Evolutionary conservation across 257 asterid species (phyloP).

Genomic region (Salvia hispanica): DNA sequence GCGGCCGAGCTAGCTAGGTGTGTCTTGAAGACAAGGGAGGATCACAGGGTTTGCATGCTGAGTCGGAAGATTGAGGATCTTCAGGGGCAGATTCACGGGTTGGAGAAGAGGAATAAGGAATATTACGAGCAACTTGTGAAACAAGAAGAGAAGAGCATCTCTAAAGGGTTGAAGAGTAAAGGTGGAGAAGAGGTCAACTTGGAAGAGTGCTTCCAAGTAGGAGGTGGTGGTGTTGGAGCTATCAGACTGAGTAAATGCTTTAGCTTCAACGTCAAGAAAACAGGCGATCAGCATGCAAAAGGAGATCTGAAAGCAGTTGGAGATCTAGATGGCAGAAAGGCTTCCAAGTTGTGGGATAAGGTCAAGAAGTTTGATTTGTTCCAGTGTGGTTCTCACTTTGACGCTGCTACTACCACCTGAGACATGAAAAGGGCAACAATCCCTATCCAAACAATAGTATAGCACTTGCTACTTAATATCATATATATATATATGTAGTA

Average conservation of each 20-base stretch:
- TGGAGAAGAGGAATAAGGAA: slow-evolving; percentile 91
- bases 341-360: slow-evolving; percentile 64
- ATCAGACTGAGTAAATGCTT: slow-evolving; percentile 34
- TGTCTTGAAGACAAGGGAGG: slow-evolving; percentile 82
- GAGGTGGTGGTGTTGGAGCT: slow-evolving; percentile 34
- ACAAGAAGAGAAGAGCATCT: slow-evolving; percentile 43
- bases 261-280: slow-evolving; percentile 42
- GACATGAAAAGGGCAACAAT: background rate
- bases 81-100: slow-evolving; percentile 74
- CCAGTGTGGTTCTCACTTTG: slow-evolving; percentile 55
- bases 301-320: slow-evolving; percentile 32
- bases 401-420: slow-evolving; percentile 42
- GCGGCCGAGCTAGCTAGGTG: slow-evolving; percentile 90
- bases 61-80: slow-evolving; percentile 94
- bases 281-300: slow-evolving; percentile 29
- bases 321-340: slow-evolving; percentile 40
- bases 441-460: slow-evolving; percentile 21
- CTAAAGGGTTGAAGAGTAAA: slow-evolving; percentile 34
- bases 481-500: slow-evolving; percentile 25
- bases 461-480: slow-evolving; percentile 25
- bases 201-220: slow-evolving; percentile 56
- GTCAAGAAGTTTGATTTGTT: slow-evolving; percentile 75
- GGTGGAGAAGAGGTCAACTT: slow-evolving; percentile 41
- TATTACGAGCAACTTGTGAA: slow-evolving; percentile 67
- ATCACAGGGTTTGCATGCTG: slow-evolving; percentile 76